Evolutionary conservation across 1,284 basidiomycete species (phyloP).

Genomic region (Ustilago shanxiensis): DNA sequence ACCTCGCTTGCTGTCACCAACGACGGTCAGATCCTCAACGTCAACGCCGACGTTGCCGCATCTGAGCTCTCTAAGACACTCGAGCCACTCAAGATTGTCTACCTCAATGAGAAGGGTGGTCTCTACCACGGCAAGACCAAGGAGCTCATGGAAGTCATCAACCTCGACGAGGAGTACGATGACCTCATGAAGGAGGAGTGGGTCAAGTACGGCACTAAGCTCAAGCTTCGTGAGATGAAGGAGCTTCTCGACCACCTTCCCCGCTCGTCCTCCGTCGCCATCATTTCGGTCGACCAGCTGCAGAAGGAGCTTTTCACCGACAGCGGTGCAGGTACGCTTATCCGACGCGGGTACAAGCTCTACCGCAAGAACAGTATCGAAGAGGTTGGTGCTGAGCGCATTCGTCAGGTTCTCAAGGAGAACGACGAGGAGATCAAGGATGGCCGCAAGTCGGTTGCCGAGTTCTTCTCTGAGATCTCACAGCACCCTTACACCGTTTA

Average conservation of each 20-base stretch:
- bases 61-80: constrained; percentile 69
- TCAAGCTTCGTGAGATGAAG: constrained; percentile 99
- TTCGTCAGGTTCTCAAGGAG: constrained; percentile 77
- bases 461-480: constrained; percentile 82
- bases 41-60: constrained; percentile 70
- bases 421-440: constrained; percentile 90
- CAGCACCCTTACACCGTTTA: constrained; percentile 87
- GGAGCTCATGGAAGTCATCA: constrained; percentile 84
- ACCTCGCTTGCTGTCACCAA: constrained; percentile 67
- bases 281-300: constrained; percentile 92
- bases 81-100: constrained; percentile 87
- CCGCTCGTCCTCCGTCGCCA: constrained; percentile 95
- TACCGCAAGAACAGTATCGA: constrained; percentile 88
- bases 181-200: constrained; percentile 98
- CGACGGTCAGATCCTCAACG: constrained; percentile 70
- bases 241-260: constrained; percentile 98
- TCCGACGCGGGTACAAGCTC: constrained; percentile 96
- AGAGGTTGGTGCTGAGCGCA: constrained; percentile 87
- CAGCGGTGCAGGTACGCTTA: constrained; percentile 95
- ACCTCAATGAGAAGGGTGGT: constrained; percentile 97
- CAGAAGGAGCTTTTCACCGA: constrained; percentile 99
- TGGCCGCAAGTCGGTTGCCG: constrained; percentile 88
- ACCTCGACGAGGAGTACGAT: constrained; percentile 98
- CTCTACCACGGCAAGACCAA: constrained; percentile 89
- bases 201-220: constrained; percentile 99